Base-by-base conservation (phyloP, 1,284 basidiomycete genomes). In the Meira miltonrushii region DNA sequence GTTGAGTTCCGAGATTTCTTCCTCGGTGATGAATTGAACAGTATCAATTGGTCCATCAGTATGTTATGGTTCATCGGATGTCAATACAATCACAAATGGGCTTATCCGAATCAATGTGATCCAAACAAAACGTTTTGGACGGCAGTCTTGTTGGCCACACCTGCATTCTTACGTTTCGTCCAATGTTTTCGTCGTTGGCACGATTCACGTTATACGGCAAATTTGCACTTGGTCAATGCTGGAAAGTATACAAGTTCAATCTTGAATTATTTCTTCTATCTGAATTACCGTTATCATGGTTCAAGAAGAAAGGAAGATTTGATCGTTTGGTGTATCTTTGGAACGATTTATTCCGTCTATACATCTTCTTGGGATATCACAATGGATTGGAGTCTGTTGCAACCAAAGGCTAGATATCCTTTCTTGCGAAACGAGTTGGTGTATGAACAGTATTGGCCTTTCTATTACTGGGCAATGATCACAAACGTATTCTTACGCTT, bases 181-280 rank as follows among this genome's bases (percentile, higher is more conserved):
- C 93, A 97, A 77, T 91, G 89, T 77, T 71, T 94, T 44, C 88
- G 87, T 69, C 90, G 93, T 81, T 96, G 87, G 77, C 79, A 79
- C 40, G 92, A 95, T 76, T 90, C 88, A 8, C 80, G 68, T 28
- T 60, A 63, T 43, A 55, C 81, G 44, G 79, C 88, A 33, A 71
- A 81, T 28, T 88, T 88, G 0, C 92, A 96, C 81, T 80, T 96
- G 37, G 84, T 95, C 75, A 96, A 96, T 66, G 90, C 58, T 19
- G 21, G 25, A 23, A 60, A 60, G 37, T 60, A 60, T 39, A 38
- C 54, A 25, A 40, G 33, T 15, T 44, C 54, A 0, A 39, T 60
- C 6, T 43, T 50, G 39, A 63, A 75, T 57, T 67, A 69, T 41
- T 78, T 71, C 33, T 46, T 77, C 38, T 79, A 78, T 61, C 66